Evolutionary conservation across 2,329 filamentous ascomycete species (phyloP), one percentile per base, ranked within the genome.

Genomic region (Lojkania enalia): DNA sequence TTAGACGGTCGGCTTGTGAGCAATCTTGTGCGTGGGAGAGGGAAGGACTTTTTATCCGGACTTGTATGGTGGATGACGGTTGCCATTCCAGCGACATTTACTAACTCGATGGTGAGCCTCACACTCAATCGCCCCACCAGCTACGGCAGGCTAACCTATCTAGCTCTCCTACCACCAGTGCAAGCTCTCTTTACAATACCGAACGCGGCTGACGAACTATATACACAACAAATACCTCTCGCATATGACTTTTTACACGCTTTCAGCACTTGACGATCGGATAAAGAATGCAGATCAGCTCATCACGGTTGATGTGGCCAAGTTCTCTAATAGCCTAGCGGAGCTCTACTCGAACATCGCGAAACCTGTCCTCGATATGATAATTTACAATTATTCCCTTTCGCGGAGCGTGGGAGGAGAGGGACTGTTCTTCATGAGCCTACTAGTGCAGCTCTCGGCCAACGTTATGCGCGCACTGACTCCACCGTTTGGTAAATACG

Each of bases 31-130:
- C 86, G 90, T 70, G 94, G 94, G 2, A 94, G 86, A 56, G 94
- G 92, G 13, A 88, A 84, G 69, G 90, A 95, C 55, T 99, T 99
- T 57, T 66, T 97, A 59, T 84, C 85, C 57, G 85, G 90, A 0
- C 84, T 99, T 58, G 82, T 95, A 4, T 96, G 92, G 90, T 99
- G 94, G 94, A 99, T 99, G 94, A 70, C 92, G 43, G 94, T 99
- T 55, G 92, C 94, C 19, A 80, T 99, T 13, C 94, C 94, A 7
- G 94, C 94, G 1, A 97, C 94, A 0, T 96, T 97, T 68, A 99
- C 94, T 30, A 99, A 99, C 71, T 96, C 91, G 0, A 99, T 99
- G 94, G 88, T 94, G 71, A 70, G 82, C 25, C 31, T 30, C 27
- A 9, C 9, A 7, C 7, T 11, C 30, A 33, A 33, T 33, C 14